phyloP scores from a whole-genome alignment of 208 protist species.

The Tetramitus jugosus region DNA sequence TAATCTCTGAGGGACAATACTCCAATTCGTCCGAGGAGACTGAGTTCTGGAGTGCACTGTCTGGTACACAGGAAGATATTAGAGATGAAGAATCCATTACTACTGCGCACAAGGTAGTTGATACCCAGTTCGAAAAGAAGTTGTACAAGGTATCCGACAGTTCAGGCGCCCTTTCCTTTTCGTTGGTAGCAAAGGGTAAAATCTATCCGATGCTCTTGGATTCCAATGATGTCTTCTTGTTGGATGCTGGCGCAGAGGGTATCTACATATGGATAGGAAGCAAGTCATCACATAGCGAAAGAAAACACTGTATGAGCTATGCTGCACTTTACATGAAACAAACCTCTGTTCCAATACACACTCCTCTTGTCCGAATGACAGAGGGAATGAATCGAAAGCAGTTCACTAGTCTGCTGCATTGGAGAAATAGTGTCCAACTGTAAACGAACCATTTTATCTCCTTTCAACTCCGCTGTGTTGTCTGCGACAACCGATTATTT shows the following conservation, averaged over 20 bases:
- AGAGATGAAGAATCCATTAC: not conserved
- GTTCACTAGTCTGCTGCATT: too few species aligned
- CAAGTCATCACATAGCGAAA: not conserved
- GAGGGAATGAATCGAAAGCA: not conserved
- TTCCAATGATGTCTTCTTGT: conserved; percentile 2
- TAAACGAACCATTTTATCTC: too few species aligned
- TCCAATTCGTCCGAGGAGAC: not conserved
- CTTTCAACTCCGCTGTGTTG: too few species aligned
- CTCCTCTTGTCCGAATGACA: not conserved
- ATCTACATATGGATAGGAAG: conserved; percentile 13
- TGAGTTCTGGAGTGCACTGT: conserved; percentile 6
- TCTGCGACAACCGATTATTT: too few species aligned
- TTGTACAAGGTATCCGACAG: not conserved
- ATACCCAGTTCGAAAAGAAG: not conserved
- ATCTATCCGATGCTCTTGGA: not conserved
- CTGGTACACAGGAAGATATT: not conserved
- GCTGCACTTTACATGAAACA: not conserved
- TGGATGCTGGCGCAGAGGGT: not conserved
- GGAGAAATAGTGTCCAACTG: too few species aligned
- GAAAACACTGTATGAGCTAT: not conserved
- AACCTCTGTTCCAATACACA: not conserved
- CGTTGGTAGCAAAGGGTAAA: not conserved
- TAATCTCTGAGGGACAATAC: conserved; percentile 16
- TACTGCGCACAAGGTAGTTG: not conserved
- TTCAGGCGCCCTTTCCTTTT: not conserved